These are phyloP conservation scores for Cytidiella melzeri DNA, from an alignment of 768 basidiomycete genomes.

Conservation along the genomic window DNA sequence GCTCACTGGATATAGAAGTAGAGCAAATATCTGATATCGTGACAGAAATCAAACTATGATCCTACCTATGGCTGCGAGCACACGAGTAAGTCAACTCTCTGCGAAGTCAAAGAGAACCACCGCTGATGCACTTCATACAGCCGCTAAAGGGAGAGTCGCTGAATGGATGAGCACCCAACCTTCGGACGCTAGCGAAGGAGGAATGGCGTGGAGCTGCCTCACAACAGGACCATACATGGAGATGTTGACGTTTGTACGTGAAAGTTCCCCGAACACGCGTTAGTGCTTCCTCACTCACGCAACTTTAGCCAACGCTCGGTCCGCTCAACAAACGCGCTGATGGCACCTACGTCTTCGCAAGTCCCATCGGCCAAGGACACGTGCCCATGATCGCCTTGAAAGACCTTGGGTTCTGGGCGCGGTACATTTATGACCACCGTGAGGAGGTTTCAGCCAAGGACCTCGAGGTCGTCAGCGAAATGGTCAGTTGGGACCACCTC, in stretches of 20 bases:
- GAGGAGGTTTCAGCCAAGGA: conserved; percentile 15
- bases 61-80: conserved; percentile 33
- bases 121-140: no score
- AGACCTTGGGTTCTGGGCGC: conserved; percentile 23
- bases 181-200: conserved; percentile 24
- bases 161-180: conserved; percentile 34
- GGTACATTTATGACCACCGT: conserved; percentile 26
- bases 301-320: conserved; percentile 15
- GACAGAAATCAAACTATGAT: conserved; percentile 16
- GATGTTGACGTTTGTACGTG: conserved; percentile 7
- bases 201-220: conserved; percentile 32
- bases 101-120: no score
- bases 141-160: conserved; percentile 33
- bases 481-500: conserved; percentile 19
- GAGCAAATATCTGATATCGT: conserved; percentile 2
- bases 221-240: conserved; percentile 16
- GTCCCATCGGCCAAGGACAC: conserved; percentile 20
- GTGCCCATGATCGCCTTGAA: conserved; percentile 23
- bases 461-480: conserved; percentile 21
- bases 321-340: conserved; percentile 21
- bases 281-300: no score
- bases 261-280: no score
- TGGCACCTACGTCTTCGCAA: conserved; percentile 22
- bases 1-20: conserved; percentile 19
- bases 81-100: no score